Evolutionary conservation across 2,329 filamentous ascomycete genomes (phyloP).

Genomic region (Periglandula ipomoeae): DNA sequence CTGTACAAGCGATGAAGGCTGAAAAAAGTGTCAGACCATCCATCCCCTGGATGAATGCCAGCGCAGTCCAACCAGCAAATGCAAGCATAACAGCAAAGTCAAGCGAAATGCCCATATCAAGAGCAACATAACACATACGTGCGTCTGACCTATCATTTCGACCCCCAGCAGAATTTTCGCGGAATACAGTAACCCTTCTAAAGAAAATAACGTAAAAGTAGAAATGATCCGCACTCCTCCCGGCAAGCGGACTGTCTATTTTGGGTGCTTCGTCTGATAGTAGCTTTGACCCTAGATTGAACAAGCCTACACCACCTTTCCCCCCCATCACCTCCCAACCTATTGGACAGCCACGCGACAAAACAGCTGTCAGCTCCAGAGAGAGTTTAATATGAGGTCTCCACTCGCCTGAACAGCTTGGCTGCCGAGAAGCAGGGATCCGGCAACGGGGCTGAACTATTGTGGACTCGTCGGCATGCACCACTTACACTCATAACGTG

Average conservation of each 20-base stretch:
- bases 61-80: no score
- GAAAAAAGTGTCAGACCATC: no score
- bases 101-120: background rate
- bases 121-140: background rate
- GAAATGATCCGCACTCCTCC: background rate
- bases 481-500: no score
- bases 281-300: background rate
- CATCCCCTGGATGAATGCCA: no score
- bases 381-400: constrained; percentile 1
- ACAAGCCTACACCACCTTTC: no score
- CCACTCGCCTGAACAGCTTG: background rate
- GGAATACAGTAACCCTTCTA: no score
- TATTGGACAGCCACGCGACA: constrained; percentile 1
- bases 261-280: background rate
- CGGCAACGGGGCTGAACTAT: background rate
- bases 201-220: no score
- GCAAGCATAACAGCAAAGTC: background rate
- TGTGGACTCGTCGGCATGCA: no score
- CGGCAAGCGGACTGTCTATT: background rate
- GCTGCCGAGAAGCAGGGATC: background rate
- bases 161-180: background rate
- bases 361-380: background rate
- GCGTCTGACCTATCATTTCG: background rate
- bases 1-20: background rate
- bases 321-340: background rate